These are phyloP conservation scores for Meripilus lineatus DNA, from an alignment of 1,284 basidiomycete genomes.

Conservation along the genomic window DNA sequence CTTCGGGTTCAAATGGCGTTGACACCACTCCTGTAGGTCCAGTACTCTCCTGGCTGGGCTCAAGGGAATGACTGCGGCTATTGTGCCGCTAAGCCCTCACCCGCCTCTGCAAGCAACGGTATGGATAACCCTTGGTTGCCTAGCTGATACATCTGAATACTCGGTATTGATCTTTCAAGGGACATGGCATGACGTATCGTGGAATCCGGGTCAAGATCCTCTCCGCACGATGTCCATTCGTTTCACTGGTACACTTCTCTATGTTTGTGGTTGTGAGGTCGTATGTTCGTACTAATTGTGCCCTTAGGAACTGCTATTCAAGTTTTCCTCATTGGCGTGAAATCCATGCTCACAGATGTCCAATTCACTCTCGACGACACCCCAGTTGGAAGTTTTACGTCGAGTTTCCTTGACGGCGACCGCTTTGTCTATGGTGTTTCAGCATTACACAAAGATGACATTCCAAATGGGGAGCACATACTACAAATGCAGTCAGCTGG, in stretches of 20 bases:
- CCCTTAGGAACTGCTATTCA: slow-evolving; percentile 11
- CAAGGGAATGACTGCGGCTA: slow-evolving; percentile 3
- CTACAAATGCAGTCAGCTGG: slow-evolving; percentile 1
- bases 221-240: slow-evolving; percentile 6
- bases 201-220: background rate
- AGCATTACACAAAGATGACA: background rate
- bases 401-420: background rate
- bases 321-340: slow-evolving; percentile 8
- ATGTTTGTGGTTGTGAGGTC: no score
- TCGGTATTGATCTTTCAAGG: background rate
- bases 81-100: slow-evolving; percentile 2
- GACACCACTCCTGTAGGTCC: slow-evolving; percentile 1
- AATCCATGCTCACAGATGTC: slow-evolving; percentile 2
- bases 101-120: background rate
- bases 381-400: background rate
- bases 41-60: slow-evolving; percentile 4
- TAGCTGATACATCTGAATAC: no score
- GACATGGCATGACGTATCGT: slow-evolving; percentile 7
- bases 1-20: no score
- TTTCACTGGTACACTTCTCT: no score
- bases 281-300: background rate
- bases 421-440: background rate
- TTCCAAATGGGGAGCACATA: slow-evolving; percentile 5
- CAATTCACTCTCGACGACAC: slow-evolving; percentile 1
- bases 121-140: no score